A percentile compares a stretch with the other conserved stretches of the same genome.
These are phyloP conservation scores for Trichothecium roseum DNA, from an alignment of 2,329 filamentous ascomycete species.

Conservation along the genomic window DNA sequence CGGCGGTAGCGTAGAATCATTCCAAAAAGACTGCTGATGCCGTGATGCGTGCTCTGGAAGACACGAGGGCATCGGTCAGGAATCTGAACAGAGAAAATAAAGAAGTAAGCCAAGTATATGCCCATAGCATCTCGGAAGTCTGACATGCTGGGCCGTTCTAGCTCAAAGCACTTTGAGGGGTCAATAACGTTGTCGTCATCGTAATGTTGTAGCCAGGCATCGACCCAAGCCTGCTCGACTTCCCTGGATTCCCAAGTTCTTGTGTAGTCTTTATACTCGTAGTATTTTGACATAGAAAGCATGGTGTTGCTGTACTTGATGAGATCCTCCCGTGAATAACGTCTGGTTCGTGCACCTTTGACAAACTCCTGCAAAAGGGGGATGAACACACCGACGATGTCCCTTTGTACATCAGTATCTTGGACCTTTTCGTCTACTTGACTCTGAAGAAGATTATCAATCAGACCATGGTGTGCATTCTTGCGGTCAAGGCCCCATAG, in stretches of 20 bases:
- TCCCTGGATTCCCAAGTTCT: constrained; percentile 35
- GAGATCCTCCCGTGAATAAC: constrained; percentile 30
- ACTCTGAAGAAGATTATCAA: constrained; percentile 40
- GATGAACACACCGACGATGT: constrained; percentile 42
- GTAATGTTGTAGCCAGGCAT: constrained; percentile 36
- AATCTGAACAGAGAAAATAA: constrained; percentile 48
- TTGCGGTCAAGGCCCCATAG: constrained; percentile 44
- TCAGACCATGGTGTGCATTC: constrained; percentile 41
- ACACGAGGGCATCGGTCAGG: constrained; percentile 47
- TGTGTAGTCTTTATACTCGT: constrained; percentile 39
- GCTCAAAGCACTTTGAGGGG: constrained; percentile 18
- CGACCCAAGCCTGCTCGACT: constrained; percentile 35
- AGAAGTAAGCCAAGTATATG: constrained; percentile 32
- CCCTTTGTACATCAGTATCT: constrained; percentile 25
- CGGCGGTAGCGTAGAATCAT: constrained; percentile 52
- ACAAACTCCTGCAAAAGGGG: constrained; percentile 39
- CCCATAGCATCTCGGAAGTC: constrained; percentile 23
- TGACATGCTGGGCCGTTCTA: constrained; percentile 21
- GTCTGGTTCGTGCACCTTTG: constrained; percentile 34
- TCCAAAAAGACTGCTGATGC: constrained; percentile 49
- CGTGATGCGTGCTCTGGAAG: constrained; percentile 54
- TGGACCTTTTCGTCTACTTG: constrained; percentile 36
- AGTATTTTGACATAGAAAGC: constrained; percentile 39
- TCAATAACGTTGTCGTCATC: constrained; percentile 25
- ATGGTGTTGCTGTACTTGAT: constrained; percentile 35